Conservation (phyloP, 306 rosid species). For the Fragaria vesca region DNA sequence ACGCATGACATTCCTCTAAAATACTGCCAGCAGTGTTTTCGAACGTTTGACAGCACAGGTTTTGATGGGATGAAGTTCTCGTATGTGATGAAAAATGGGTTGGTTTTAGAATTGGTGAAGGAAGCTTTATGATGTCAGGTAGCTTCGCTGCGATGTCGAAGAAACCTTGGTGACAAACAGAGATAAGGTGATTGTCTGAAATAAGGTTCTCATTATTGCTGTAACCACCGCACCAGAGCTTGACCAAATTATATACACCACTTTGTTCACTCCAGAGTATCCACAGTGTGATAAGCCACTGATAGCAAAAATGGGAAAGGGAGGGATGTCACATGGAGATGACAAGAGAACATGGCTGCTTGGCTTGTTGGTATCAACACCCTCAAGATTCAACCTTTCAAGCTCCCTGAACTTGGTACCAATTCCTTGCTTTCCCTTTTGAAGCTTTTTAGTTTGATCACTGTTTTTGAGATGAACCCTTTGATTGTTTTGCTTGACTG, state of each 20-base stretch:
- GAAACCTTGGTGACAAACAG: neutral
- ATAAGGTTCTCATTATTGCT: neutral
- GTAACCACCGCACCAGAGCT: neutral
- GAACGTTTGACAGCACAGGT: too few relatives aligned
- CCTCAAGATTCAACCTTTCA: slow-evolving; percentile 85
- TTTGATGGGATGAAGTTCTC: too few relatives aligned
- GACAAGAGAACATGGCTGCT: slow-evolving; percentile 83
- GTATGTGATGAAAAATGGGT: too few relatives aligned
- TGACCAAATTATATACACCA: neutral
- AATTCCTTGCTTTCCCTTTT: neutral
- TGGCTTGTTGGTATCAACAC: slow-evolving; percentile 75
- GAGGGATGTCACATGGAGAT: slow-evolving; percentile 57
- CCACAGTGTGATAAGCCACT: neutral
- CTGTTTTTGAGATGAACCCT: neutral
- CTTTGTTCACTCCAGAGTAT: neutral
- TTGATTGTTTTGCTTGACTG: neutral
- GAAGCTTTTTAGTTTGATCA: neutral
- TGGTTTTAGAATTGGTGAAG: too few relatives aligned
- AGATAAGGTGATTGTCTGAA: neutral
- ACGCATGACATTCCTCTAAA: neutral
- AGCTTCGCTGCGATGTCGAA: neutral
- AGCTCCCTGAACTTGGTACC: slow-evolving; percentile 73
- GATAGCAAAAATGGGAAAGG: slow-evolving; percentile 61
- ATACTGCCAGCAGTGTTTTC: too few relatives aligned
- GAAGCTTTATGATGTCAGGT: neutral